A percentile compares a stretch with the other conserved stretches of the same genome.
Conservation (phyloP, 1,284 basidiomycete genomes). For the Apiotrichum domesticum region DNA sequence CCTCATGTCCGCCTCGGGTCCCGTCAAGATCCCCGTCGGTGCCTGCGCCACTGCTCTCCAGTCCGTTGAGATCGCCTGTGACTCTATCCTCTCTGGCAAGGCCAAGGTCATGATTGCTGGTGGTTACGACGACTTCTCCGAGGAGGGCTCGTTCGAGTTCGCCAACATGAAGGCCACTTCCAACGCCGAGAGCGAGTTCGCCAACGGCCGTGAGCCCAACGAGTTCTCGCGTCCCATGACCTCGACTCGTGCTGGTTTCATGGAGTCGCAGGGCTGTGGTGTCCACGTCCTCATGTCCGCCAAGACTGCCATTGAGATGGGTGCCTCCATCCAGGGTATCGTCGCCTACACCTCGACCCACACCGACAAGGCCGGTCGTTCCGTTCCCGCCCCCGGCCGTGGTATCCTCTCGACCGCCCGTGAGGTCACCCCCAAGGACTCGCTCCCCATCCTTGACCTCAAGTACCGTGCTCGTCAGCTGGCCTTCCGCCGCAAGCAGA, state of each 20-base stretch:
- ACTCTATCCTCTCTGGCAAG: slow-evolving; percentile 88
- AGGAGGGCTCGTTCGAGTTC: slow-evolving; percentile 95
- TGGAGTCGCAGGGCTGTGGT: slow-evolving; percentile 96
- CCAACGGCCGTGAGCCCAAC: slow-evolving; percentile 95
- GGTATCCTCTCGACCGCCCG: slow-evolving; percentile 81
- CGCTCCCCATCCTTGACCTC: slow-evolving; percentile 68
- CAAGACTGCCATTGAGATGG: slow-evolving; percentile 89
- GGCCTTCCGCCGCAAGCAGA: slow-evolving; percentile 84
- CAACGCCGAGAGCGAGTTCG: slow-evolving; percentile 92
- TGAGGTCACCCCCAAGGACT: slow-evolving; percentile 63
- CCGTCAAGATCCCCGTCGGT: slow-evolving; percentile 97
- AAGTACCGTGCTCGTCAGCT: slow-evolving; percentile 86
- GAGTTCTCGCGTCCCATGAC: slow-evolving; percentile 98
- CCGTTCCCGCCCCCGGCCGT: slow-evolving; percentile 85
- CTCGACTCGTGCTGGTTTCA: slow-evolving; percentile 89
- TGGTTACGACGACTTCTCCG: slow-evolving; percentile 95
- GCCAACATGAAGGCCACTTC: slow-evolving; percentile 99
- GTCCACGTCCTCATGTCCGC: slow-evolving; percentile 96
- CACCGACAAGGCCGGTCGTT: slow-evolving; percentile 92
- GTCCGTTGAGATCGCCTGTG: slow-evolving; percentile 95
- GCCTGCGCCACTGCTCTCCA: slow-evolving; percentile 97
- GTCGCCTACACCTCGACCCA: slow-evolving; percentile 95
- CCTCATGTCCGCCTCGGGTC: slow-evolving; percentile 86
- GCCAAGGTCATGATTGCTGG: slow-evolving; percentile 99
- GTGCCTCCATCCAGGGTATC: slow-evolving; percentile 86